Base-by-base conservation (phyloP, 2,329 filamentous ascomycete genomes). In the Emmonsia crescens region DNA sequence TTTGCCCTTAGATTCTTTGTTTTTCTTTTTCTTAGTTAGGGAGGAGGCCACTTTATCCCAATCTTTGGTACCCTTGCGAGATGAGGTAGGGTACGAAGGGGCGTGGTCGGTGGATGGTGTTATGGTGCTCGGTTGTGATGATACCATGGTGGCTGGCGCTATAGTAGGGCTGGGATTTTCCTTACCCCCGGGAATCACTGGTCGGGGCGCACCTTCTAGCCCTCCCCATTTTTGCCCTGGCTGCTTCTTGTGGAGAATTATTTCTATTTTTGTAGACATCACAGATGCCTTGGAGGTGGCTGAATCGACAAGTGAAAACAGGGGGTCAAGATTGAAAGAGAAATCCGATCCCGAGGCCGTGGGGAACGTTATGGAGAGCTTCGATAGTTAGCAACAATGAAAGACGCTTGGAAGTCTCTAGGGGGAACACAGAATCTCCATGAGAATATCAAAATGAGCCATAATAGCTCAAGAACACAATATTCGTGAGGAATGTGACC, bases 51-150 rank as follows among this genome's bases (percentile, higher is more conserved):
- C 71, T 64, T 86, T 89, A 72, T 99, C 94, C 94, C 94, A 99
- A 75, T 99, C 83, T 76, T 96, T 96, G 2, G 89, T 85, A 0
- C 92, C 93, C 1, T 77, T 81, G 64, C 86, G 87, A 14, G 93
- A 94, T 0, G 92, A 96, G 0, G 91, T 93, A 0, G 94, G 93
- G 72, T 97, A 96, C 0, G 80, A 76, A 0, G 88, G 89, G 0
- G 73, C 77, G 36, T 75, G 68, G n/a, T 68, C 52, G 12, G 68
- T 38, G 29, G 70, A 33, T 21, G 29, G 16, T n/a, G 29, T 31
- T 52, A 33, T 8, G 27, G 29, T 33, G 49, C 29, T 60, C 14
- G 65, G 61, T 29, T 60, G 38, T 46, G 62, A 36, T 42, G 61
- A 33, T 44, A 66, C 38, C n/a, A 65, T 46, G 5, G 67, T 55